These are phyloP conservation scores for Pseudocercospora fuligena DNA, from an alignment of 2,329 filamentous ascomycete species.

Conservation along the genomic window DNA sequence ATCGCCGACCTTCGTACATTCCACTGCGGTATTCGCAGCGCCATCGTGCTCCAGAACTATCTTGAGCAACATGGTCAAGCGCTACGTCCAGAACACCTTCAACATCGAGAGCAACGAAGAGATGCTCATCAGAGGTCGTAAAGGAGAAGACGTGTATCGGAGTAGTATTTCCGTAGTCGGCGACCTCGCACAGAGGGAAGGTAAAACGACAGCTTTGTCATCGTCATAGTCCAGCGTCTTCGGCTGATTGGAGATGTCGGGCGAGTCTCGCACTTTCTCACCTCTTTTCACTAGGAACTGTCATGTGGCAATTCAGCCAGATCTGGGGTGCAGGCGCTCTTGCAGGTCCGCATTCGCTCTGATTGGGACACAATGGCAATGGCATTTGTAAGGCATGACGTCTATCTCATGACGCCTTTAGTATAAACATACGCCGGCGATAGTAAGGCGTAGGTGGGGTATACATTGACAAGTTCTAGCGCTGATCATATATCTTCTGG, in stretches of 20 bases:
- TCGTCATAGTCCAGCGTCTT: neutral
- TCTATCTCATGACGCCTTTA: conserved; percentile 1
- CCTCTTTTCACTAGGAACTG: neutral
- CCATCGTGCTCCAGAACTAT: no score
- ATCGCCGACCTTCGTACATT: no score
- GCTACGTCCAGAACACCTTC: no score
- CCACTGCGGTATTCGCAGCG: no score
- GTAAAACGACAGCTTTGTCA: neutral
- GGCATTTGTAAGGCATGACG: conserved; percentile 12
- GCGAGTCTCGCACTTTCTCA: neutral
- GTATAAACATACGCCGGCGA: neutral
- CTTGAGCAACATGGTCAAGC: no score
- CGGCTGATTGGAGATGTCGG: no score
- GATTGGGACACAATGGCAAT: conserved; percentile 1
- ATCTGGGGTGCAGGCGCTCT: neutral
- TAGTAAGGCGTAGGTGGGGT: neutral
- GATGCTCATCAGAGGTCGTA: no score
- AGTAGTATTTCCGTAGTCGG: neutral
- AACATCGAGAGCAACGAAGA: no score
- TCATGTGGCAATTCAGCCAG: neutral
- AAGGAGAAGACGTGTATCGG: no score
- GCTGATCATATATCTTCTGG: neutral
- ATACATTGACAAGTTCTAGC: neutral
- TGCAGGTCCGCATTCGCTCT: neutral
- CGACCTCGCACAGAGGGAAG: neutral